Evolutionary conservation across 306 rosid species (phyloP).

Genomic region (Potentilla sterilis): DNA sequence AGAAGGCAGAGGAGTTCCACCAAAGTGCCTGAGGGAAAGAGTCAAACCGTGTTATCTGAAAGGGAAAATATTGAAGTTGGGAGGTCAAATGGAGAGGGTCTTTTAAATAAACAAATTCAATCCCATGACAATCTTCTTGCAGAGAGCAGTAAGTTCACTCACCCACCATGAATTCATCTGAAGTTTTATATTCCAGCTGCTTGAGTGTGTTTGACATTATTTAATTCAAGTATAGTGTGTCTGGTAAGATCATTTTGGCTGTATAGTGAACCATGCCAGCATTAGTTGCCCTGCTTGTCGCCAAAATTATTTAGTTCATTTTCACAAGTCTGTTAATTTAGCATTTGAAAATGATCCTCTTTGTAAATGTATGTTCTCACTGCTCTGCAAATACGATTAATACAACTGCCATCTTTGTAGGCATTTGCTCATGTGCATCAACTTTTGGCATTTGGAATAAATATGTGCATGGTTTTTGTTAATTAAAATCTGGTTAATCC

Average conservation of each 20-base stretch:
- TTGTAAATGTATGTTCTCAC: not conserved
- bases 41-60: conserved; percentile 34
- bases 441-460: conserved; percentile 17
- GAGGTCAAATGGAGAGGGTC: conserved; percentile 37
- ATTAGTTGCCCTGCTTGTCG: not conserved
- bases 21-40: conserved; percentile 53
- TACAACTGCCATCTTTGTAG: not conserved
- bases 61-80: conserved; percentile 42
- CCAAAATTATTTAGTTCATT: not conserved
- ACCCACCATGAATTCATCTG: conserved; percentile 10
- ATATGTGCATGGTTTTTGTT: conserved; percentile 21
- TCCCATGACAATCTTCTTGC: conserved; percentile 36
- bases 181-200: conserved; percentile 7
- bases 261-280: conserved; percentile 25
- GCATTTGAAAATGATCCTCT: not conserved
- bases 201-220: not conserved
- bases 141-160: conserved; percentile 47
- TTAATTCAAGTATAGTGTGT: not conserved
- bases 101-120: conserved; percentile 41
- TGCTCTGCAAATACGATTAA: not conserved
- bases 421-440: not conserved
- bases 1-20: conserved; percentile 63
- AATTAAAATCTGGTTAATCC: conserved; percentile 31
- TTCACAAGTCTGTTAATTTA: not conserved
- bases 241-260: not conserved